Evolutionary conservation across 805 yeast species (phyloP).

Genomic region (Candida silvicultrix): DNA sequence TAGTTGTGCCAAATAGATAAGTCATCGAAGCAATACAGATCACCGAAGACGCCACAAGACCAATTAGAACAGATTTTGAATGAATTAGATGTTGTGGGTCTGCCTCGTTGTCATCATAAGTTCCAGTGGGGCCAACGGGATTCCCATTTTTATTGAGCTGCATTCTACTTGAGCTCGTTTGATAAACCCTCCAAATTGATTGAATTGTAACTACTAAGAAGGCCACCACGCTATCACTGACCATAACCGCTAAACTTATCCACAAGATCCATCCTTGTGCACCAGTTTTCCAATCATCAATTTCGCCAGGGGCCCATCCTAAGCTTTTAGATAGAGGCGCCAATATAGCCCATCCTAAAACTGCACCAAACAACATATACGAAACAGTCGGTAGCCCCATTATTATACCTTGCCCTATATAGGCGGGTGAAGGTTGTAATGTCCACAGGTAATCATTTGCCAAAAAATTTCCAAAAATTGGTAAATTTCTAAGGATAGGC

Average conservation of each 20-base stretch:
- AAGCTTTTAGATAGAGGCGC: constrained; percentile 67
- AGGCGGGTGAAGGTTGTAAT: constrained; percentile 95
- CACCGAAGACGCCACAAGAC: constrained; percentile 59
- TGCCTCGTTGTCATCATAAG: constrained; percentile 8
- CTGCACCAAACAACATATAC: constrained; percentile 84
- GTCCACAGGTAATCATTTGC: constrained; percentile 73
- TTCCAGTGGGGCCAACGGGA: not conserved
- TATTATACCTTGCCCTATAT: constrained; percentile 94
- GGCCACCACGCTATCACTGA: constrained; percentile 81
- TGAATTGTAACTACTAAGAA: constrained; percentile 54
- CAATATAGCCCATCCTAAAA: constrained; percentile 89
- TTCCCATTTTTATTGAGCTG: not conserved
- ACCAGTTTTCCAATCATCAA: constrained; percentile 90
- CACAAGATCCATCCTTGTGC: constrained; percentile 98
- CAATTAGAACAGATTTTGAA: constrained; percentile 41
- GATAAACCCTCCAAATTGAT: constrained; percentile 27
- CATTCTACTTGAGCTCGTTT: not conserved
- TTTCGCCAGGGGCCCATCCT: constrained; percentile 87
- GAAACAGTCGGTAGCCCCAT: constrained; percentile 93
- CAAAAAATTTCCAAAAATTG: constrained; percentile 64
- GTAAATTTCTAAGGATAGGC: constrained; percentile 63
- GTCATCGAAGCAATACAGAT: constrained; percentile 62
- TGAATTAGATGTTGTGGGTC: constrained; percentile 45
- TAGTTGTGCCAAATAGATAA: constrained; percentile 54
- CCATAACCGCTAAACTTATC: constrained; percentile 91